These are phyloP conservation scores for Gossypium thurberi DNA, from an alignment of 345 rosid genomes.

Conservation along the genomic window DNA sequence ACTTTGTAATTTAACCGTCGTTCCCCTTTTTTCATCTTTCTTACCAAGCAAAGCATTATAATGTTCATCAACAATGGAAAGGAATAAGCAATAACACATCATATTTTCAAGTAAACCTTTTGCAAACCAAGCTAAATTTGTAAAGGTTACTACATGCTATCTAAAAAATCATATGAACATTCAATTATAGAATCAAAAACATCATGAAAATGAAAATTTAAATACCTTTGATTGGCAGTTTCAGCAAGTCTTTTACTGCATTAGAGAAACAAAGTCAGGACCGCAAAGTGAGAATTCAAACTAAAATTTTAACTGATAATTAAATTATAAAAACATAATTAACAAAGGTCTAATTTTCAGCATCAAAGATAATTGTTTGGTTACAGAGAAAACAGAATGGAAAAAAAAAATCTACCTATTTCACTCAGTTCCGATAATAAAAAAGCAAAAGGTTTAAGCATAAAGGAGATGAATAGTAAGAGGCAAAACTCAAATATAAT, in stretches of 20 bases:
- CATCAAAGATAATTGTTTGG: not conserved
- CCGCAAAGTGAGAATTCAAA: not conserved
- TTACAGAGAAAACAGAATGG: not conserved
- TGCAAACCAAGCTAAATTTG: not conserved
- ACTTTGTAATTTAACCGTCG: not conserved
- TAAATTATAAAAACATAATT: not conserved
- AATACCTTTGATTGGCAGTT: not conserved
- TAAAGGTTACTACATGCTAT: not conserved
- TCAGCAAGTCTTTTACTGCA: conserved; percentile 5
- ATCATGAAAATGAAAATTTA: not conserved
- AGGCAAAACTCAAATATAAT: not conserved
- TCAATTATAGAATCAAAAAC: not conserved
- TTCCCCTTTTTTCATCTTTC: not conserved
- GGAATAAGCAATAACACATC: not conserved
- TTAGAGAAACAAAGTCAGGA: not conserved
- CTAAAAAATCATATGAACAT: not conserved
- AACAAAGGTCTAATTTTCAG: not conserved
- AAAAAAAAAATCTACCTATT: not conserved
- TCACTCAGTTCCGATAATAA: not conserved
- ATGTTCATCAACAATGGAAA: not conserved
- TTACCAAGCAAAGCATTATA: not conserved
- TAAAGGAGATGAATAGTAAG: not conserved
- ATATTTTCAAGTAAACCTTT: not conserved
- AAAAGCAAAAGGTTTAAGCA: not conserved
- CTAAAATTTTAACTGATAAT: not conserved